Conservation (phyloP, 2,329 filamentous ascomycete species). For the Aspergillus terreus region DNA sequence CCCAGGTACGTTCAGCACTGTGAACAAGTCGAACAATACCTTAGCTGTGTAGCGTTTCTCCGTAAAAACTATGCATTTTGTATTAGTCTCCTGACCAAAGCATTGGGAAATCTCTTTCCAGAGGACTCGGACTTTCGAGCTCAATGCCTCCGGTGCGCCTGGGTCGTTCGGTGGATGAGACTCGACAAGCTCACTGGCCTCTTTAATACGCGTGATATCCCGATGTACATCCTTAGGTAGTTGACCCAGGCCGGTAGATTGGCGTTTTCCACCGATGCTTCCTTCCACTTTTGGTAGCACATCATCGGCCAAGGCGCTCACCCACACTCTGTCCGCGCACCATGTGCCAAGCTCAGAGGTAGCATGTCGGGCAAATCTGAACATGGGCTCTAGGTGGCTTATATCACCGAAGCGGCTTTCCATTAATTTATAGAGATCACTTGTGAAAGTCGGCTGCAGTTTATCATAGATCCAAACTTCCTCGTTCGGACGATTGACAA, state of each 20-base stretch:
- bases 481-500: constrained; percentile 58
- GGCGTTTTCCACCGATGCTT: constrained; percentile 27
- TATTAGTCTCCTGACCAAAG: constrained; percentile 57
- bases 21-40: constrained; percentile 66
- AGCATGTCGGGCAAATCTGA: constrained; percentile 57
- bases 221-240: constrained; percentile 45
- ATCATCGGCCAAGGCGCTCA: constrained; percentile 62
- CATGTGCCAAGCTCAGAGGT: constrained; percentile 71
- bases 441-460: constrained; percentile 55
- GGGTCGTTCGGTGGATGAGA: constrained; percentile 46
- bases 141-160: constrained; percentile 49
- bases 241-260: constrained; percentile 1
- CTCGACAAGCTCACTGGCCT: constrained; percentile 57
- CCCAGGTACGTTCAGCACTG: constrained; percentile 53
- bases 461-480: constrained; percentile 56
- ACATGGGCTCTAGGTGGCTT: constrained; percentile 52
- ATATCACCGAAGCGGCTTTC: constrained; percentile 51
- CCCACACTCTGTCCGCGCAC: constrained; percentile 82
- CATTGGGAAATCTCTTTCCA: constrained; percentile 57
- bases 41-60: constrained; percentile 72
- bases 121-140: constrained; percentile 68
- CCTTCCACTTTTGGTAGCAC: constrained; percentile 60
- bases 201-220: constrained; percentile 55
- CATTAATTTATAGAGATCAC: constrained; percentile 61
- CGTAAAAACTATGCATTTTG: constrained; percentile 85